A percentile compares a stretch with the other conserved stretches of the same genome.
These are phyloP conservation scores for Paecilomyces variotii DNA, from an alignment of 2,329 filamentous ascomycete species.

Conservation along the genomic window DNA sequence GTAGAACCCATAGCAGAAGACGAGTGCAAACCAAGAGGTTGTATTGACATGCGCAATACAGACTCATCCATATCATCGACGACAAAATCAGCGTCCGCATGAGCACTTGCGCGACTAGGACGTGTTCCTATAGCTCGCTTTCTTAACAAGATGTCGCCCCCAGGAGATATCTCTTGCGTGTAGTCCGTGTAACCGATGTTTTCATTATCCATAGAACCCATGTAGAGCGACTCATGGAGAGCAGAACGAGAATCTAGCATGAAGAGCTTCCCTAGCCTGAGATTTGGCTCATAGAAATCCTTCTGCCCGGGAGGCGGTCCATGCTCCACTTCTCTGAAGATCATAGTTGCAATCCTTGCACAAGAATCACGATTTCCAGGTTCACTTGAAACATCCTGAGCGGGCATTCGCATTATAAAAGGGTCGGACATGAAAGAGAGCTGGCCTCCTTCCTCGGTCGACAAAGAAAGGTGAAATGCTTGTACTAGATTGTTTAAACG, in stretches of 20 bases:
- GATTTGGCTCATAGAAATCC: constrained; percentile 11
- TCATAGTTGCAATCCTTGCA: constrained; percentile 20
- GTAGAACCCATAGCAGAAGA: constrained; percentile 6
- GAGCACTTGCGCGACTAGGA: constrained; percentile 4
- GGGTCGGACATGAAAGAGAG: constrained; percentile 23
- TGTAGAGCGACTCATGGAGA: constrained; percentile 28
- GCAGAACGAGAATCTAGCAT: constrained; percentile 23
- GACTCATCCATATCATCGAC: constrained; percentile 31
- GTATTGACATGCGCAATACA: background rate
- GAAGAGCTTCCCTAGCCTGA: constrained; percentile 30
- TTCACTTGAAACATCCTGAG: constrained; percentile 4
- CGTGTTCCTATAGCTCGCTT: constrained; percentile 10
- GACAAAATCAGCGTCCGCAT: constrained; percentile 22
- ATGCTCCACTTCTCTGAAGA: constrained; percentile 25
- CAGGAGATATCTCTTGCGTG: constrained; percentile 7
- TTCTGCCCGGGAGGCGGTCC: constrained; percentile 8
- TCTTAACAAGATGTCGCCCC: constrained; percentile 15
- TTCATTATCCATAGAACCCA: constrained; percentile 7
- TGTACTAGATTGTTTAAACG: constrained; percentile 25
- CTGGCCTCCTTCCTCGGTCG: constrained; percentile 13
- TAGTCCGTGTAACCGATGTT: background rate
- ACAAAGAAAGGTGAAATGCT: constrained; percentile 22
- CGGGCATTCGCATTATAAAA: constrained; percentile 23
- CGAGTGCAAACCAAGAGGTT: constrained; percentile 5
- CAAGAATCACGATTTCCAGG: background rate